phyloP scores from a whole-genome alignment of 352 stramenopile species.

The Phytophthora fragariaefolia region DNA sequence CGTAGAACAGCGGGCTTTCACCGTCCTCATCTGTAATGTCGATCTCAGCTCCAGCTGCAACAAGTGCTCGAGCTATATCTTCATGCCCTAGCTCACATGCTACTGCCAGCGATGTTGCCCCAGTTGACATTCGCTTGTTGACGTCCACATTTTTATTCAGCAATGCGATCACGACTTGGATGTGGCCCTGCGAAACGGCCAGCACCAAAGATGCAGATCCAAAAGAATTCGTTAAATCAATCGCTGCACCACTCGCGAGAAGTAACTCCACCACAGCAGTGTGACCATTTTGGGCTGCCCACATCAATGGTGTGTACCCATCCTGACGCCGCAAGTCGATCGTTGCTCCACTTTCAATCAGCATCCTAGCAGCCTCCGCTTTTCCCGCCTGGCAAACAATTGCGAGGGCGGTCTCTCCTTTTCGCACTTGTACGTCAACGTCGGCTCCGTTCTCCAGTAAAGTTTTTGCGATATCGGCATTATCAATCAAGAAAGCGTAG shows the following conservation, averaged over 20 bases:
- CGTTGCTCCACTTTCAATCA: background rate
- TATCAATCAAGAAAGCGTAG: background rate
- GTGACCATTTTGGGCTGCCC: background rate
- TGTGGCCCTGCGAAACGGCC: background rate
- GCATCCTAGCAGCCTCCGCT: background rate
- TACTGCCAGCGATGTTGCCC: constrained; percentile 13
- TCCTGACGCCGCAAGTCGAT: background rate
- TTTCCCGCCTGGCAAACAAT: background rate
- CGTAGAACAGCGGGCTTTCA: background rate
- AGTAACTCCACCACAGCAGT: constrained; percentile 3
- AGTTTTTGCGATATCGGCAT: background rate
- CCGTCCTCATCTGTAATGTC: background rate
- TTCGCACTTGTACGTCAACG: background rate
- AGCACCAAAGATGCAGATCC: background rate
- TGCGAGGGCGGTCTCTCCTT: background rate
- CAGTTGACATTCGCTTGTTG: background rate
- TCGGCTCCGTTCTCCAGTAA: background rate
- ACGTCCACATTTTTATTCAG: background rate
- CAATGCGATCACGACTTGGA: constrained; percentile 1
- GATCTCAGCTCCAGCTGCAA: background rate
- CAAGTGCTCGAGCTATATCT: background rate
- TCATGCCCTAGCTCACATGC: constrained; percentile 14
- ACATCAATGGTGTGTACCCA: background rate
- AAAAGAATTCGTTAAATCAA: background rate
- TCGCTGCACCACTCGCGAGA: background rate